Percentiles rank a stretch among this genome's conserved stretches.
phyloP scores from a whole-genome alignment of 1,139 yeast species.

The Suzukiozyma palmioleophila region DNA sequence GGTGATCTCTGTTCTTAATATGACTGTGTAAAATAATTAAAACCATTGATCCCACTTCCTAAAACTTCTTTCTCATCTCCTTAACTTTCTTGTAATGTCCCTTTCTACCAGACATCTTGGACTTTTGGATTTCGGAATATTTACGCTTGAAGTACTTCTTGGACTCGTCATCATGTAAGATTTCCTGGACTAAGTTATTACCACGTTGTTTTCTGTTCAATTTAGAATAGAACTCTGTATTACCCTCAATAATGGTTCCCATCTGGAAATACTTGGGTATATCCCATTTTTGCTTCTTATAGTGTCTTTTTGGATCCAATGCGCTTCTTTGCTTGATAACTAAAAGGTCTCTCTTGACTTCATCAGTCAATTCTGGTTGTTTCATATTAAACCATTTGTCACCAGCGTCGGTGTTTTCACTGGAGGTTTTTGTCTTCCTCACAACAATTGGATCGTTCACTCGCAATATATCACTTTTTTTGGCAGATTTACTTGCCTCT shows the following conservation, averaged over 20 bases:
- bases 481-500: conserved; percentile 5
- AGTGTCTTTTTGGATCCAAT: conserved; percentile 92
- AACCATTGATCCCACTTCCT: conserved; percentile 6
- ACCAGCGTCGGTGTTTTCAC: conserved; percentile 36
- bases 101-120: conserved; percentile 73
- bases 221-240: conserved; percentile 72
- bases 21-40: no score
- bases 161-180: conserved; percentile 68
- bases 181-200: conserved; percentile 73
- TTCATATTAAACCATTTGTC: conserved; percentile 81
- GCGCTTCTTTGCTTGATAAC: conserved; percentile 84
- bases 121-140: conserved; percentile 71
- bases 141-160: conserved; percentile 80
- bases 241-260: conserved; percentile 84
- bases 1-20: no score
- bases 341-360: conserved; percentile 70
- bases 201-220: conserved; percentile 70
- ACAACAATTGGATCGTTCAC: conserved; percentile 50
- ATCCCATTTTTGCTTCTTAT: conserved; percentile 81
- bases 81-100: conserved; percentile 62
- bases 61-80: conserved; percentile 55
- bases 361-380: conserved; percentile 71
- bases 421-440: conserved; percentile 12
- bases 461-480: conserved; percentile 21
- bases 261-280: conserved; percentile 80